Conservation (phyloP, 768 basidiomycete genomes). For the Suillus variegatus region DNA sequence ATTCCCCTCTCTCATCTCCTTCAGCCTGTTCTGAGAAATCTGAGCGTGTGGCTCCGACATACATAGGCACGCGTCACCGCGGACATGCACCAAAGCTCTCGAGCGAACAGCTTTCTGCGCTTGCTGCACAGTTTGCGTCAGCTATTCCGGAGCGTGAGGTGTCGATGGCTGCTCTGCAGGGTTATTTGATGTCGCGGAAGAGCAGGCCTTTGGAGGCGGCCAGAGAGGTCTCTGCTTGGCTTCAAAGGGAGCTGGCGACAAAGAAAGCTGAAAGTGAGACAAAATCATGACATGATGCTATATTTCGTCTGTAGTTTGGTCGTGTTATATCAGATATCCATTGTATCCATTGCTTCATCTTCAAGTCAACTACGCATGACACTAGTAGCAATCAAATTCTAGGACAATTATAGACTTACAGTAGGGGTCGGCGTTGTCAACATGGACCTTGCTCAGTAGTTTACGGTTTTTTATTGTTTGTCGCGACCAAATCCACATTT, state of each 20-base stretch:
- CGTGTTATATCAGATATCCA: background rate
- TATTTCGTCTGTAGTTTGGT: background rate
- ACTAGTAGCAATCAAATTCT: background rate
- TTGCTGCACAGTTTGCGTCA: slow-evolving; percentile 58
- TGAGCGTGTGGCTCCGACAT: slow-evolving; percentile 9
- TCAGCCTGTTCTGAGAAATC: slow-evolving; percentile 20
- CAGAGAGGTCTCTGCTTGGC: slow-evolving; percentile 45
- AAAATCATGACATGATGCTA: background rate
- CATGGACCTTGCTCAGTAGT: too few relatives aligned
- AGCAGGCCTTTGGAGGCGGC: slow-evolving; percentile 58
- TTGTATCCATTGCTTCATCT: background rate
- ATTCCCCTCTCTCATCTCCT: background rate
- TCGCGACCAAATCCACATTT: too few relatives aligned
- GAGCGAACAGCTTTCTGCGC: slow-evolving; percentile 36
- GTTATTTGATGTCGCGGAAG: slow-evolving; percentile 73
- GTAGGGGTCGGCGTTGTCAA: too few relatives aligned
- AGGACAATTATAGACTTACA: background rate
- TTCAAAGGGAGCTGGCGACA: slow-evolving; percentile 43
- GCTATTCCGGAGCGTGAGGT: slow-evolving; percentile 48
- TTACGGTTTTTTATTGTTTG: too few relatives aligned
- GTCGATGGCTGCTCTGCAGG: slow-evolving; percentile 47
- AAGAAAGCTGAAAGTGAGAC: background rate
- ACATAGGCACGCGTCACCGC: slow-evolving; percentile 28
- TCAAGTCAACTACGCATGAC: background rate
- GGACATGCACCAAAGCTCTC: slow-evolving; percentile 44